Conservation (phyloP, 139 green algal species). For the Ettlia oleoabundans region DNA sequence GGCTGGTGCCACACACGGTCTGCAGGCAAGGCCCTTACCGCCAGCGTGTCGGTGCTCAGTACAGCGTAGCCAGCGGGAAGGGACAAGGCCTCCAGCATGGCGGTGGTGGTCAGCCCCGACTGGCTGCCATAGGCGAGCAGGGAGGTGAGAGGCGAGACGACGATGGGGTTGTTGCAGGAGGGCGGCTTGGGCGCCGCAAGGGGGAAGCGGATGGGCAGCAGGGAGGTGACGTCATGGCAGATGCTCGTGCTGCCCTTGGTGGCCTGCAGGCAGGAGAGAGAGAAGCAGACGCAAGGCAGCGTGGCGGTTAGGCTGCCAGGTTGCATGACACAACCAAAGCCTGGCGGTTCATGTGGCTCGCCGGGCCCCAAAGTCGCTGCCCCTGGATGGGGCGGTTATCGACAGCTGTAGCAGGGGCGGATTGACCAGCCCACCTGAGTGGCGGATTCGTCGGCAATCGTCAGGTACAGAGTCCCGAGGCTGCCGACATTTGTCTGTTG, state of each 20-base stretch:
- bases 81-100: neutral
- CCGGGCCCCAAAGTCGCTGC: no score
- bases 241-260: neutral
- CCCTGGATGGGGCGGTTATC: no score
- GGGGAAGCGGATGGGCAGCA: neutral
- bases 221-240: constrained; percentile 5
- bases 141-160: constrained; percentile 14
- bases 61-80: neutral
- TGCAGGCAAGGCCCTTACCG: neutral
- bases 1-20: no score
- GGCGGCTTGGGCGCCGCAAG: neutral
- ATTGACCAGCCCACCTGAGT: no score
- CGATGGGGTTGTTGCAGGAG: neutral
- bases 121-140: neutral
- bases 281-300: no score
- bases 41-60: neutral
- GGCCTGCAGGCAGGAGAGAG: neutral
- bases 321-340: no score
- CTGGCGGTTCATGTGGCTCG: no score
- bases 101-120: neutral
- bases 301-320: no score
- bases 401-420: no score
- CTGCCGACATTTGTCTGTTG: neutral
- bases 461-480: constrained; percentile 2
- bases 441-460: neutral